Evolutionary conservation across 352 stramenopile species (phyloP).

Genomic region (Salisapilia sapeloensis): DNA sequence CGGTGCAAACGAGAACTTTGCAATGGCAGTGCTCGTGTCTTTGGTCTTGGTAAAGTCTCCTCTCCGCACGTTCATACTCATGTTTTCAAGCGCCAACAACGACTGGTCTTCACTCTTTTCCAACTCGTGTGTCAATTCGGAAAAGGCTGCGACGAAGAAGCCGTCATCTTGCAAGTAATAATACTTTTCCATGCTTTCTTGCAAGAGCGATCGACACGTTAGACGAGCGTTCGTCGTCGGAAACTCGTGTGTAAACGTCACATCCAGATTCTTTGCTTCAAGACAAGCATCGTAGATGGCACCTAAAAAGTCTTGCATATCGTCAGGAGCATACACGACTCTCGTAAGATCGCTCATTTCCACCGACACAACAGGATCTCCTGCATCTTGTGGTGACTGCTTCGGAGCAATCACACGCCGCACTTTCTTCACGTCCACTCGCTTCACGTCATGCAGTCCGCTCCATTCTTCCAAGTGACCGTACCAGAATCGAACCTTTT

Average conservation of each 20-base stretch:
- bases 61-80: slow-evolving; percentile 51
- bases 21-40: slow-evolving; percentile 20
- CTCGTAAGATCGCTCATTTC: slow-evolving; percentile 50
- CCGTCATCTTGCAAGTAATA: slow-evolving; percentile 47
- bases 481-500: slow-evolving; percentile 43
- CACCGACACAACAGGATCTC: slow-evolving; percentile 7
- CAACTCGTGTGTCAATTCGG: slow-evolving; percentile 34
- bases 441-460: too few species aligned
- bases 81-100: slow-evolving; percentile 51
- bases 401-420: slow-evolving; percentile 23
- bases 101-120: slow-evolving; percentile 46
- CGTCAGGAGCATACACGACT: slow-evolving; percentile 34
- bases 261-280: slow-evolving; percentile 33
- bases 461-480: slow-evolving; percentile 30
- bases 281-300: slow-evolving; percentile 55
- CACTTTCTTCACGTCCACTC: slow-evolving; percentile 30
- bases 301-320: slow-evolving; percentile 38
- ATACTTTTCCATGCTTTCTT: slow-evolving; percentile 24
- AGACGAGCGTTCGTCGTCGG: slow-evolving; percentile 46
- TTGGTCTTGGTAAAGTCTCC: slow-evolving; percentile 38
- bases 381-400: slow-evolving; percentile 2
- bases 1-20: slow-evolving; percentile 32
- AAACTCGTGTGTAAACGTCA: slow-evolving; percentile 48
- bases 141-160: slow-evolving; percentile 33
- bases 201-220: slow-evolving; percentile 25